Conservation (phyloP, 2,329 filamentous ascomycete species). For the Leptographium galeiforme region DNA sequence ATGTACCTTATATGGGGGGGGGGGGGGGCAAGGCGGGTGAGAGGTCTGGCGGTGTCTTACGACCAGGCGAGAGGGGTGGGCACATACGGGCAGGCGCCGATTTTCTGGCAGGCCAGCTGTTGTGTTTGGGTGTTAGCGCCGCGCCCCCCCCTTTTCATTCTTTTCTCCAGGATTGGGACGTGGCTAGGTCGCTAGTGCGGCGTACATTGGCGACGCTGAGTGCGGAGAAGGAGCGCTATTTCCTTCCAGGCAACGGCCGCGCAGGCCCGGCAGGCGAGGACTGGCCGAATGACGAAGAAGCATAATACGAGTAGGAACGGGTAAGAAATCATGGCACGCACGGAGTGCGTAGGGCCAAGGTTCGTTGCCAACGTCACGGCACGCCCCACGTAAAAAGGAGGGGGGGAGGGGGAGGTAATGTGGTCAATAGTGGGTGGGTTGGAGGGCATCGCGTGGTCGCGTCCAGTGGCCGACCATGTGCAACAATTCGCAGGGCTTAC, state of each 20-base stretch:
- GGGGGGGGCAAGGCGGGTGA: background rate
- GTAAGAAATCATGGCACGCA: no score
- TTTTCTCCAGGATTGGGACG: slow-evolving; percentile 1
- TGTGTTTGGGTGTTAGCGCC: background rate
- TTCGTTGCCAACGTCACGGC: no score
- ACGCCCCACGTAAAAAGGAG: no score
- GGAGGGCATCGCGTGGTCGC: no score
- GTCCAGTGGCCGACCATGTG: no score
- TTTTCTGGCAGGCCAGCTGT: background rate
- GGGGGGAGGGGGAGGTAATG: no score
- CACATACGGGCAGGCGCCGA: background rate
- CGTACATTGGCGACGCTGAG: background rate
- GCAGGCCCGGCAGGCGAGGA: no score
- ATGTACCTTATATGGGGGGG: background rate
- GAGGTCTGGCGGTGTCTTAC: background rate
- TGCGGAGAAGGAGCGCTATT: slow-evolving; percentile 3
- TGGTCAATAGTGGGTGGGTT: no score
- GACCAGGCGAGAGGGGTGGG: background rate
- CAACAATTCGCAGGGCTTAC: no score
- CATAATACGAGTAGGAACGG: no score
- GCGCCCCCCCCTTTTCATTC: background rate
- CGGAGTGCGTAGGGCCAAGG: no score
- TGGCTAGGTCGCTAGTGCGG: background rate
- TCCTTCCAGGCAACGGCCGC: background rate
- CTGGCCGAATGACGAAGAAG: no score